Percentiles rank a stretch among this genome's conserved stretches.
These are phyloP conservation scores for Pythium volutum DNA, from an alignment of 352 stramenopile species.

Conservation along the genomic window DNA sequence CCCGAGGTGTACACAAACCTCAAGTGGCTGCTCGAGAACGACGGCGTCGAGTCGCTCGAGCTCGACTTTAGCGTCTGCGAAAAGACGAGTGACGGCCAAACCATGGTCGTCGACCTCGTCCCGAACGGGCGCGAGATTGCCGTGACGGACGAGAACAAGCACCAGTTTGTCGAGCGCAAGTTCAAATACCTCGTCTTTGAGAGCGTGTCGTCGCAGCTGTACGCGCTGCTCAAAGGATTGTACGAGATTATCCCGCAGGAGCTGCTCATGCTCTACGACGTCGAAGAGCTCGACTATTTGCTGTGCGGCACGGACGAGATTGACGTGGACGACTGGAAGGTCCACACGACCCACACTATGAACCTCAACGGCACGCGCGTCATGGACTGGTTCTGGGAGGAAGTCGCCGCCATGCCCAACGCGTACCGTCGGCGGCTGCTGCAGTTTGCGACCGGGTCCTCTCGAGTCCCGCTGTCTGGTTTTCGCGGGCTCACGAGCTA, in stretches of 20 bases:
- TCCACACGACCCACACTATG: conserved; percentile 62
- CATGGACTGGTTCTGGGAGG: conserved; percentile 94
- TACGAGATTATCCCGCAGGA: conserved; percentile 95
- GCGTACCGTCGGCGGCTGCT: conserved; percentile 73
- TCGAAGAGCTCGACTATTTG: conserved; percentile 96
- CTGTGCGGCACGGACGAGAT: conserved; percentile 95
- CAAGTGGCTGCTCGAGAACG: conserved; percentile 47
- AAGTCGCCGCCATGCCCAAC: conserved; percentile 88
- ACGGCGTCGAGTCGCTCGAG: conserved; percentile 34
- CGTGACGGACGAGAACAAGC: conserved; percentile 94
- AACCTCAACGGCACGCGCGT: conserved; percentile 44
- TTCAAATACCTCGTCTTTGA: conserved; percentile 54
- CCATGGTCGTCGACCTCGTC: conserved; percentile 18
- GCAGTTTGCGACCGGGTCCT: conserved; percentile 78
- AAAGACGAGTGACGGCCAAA: not conserved
- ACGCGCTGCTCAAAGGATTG: conserved; percentile 88
- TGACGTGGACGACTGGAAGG: conserved; percentile 94
- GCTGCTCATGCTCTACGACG: conserved; percentile 95
- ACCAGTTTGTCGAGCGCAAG: conserved; percentile 90
- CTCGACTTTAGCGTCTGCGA: conserved; percentile 43
- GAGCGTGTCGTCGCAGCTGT: conserved; percentile 53
- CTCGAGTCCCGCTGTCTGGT: conserved; percentile 69
- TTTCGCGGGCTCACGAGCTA: conserved; percentile 79
- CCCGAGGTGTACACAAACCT: conserved; percentile 48
- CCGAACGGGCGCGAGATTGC: conserved; percentile 38